Evolutionary conservation across 495 filamentous ascomycete species (phyloP).

Genomic region (Aspergillus coremiiformis): DNA sequence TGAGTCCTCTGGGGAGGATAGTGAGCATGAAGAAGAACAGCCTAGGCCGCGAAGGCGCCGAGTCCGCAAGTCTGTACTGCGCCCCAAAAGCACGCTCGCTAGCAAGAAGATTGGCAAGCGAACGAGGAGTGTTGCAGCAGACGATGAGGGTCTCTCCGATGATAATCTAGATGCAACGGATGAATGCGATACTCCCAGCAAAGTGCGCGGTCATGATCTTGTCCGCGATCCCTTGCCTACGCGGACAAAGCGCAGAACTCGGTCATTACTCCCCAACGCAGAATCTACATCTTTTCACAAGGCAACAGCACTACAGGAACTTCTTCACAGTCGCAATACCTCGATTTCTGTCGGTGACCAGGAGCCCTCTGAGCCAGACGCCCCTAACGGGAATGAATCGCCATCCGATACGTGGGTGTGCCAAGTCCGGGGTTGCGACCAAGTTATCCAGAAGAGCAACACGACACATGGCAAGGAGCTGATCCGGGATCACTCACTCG

Average conservation of each 20-base stretch:
- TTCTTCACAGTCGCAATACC: slow-evolving; percentile 23
- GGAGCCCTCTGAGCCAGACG: slow-evolving; percentile 31
- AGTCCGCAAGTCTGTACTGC: slow-evolving; percentile 45
- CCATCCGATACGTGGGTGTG: slow-evolving; percentile 65
- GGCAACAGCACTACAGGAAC: slow-evolving; percentile 28
- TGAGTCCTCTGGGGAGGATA: slow-evolving; percentile 37
- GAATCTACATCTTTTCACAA: slow-evolving; percentile 27
- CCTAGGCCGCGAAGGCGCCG: slow-evolving; percentile 20
- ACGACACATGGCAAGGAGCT: slow-evolving; percentile 48
- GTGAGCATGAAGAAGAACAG: slow-evolving; percentile 18
- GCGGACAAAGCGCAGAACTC: slow-evolving; percentile 25
- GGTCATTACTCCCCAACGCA: slow-evolving; percentile 29
- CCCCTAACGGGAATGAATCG: slow-evolving; percentile 30
- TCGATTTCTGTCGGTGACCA: slow-evolving; percentile 16
- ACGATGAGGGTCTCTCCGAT: slow-evolving; percentile 26
- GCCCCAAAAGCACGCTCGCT: slow-evolving; percentile 40
- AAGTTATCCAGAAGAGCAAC: slow-evolving; percentile 53
- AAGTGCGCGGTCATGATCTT: slow-evolving; percentile 34
- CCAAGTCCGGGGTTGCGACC: slow-evolving; percentile 57
- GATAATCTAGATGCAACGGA: slow-evolving; percentile 34
- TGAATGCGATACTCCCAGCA: slow-evolving; percentile 41
- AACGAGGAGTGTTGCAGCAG: slow-evolving; percentile 34
- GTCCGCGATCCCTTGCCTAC: slow-evolving; percentile 38
- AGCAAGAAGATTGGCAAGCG: slow-evolving; percentile 41
- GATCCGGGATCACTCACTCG: slow-evolving; percentile 56